A percentile compares a stretch with the other conserved stretches of the same genome.
Evolutionary conservation across 164 flowering plant species (phyloP).

Genomic region (Chimonanthus praecox): DNA sequence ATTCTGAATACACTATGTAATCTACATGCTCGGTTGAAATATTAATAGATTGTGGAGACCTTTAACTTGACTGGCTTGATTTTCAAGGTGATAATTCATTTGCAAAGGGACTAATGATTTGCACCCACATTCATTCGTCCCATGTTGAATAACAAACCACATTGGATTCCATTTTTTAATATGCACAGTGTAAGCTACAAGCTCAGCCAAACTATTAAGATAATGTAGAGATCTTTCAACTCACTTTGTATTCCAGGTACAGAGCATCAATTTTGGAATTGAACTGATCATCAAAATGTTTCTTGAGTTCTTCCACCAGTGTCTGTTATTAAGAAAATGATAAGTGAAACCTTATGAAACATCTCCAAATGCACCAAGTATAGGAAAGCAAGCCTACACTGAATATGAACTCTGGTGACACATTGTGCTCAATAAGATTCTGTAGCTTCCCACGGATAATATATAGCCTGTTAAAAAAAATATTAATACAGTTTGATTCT

Average conservation of each 20-base stretch:
- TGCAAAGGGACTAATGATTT: too few relatives aligned
- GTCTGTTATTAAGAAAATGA: conserved; percentile 24
- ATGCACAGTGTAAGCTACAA: too few relatives aligned
- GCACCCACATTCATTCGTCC: too few relatives aligned
- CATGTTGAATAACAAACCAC: too few relatives aligned
- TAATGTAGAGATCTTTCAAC: not conserved
- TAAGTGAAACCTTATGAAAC: not conserved
- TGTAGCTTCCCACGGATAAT: conserved; percentile 56
- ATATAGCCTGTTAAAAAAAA: conserved; percentile 39
- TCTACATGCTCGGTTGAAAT: too few relatives aligned
- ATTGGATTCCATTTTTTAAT: too few relatives aligned
- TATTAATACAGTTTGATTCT: not conserved
- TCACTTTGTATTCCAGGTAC: conserved; percentile 43
- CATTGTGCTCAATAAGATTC: conserved; percentile 48
- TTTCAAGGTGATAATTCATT: too few relatives aligned
- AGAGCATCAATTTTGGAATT: conserved; percentile 29
- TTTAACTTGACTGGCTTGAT: too few relatives aligned
- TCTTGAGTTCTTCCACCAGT: conserved; percentile 44
- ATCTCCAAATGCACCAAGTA: not conserved
- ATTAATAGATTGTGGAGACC: too few relatives aligned
- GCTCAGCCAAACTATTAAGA: not conserved
- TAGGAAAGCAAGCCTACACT: conserved; percentile 25
- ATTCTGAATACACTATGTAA: too few relatives aligned
- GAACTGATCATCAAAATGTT: conserved; percentile 22
- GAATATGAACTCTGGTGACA: conserved; percentile 44